Conservation (phyloP, 176 grass and related monocot genomes). For the Hordeum vulgare region MorexV3_pseudomolecules_assembly NC_058520.1:574762014-574762513, state of each 20-base stretch:
- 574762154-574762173: constrained; percentile 28
- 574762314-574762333: constrained; percentile 54
- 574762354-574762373: constrained; percentile 52
- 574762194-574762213: not conserved
- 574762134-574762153: constrained; percentile 58
- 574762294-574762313: constrained; percentile 42
- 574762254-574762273: not conserved
- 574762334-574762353: constrained; percentile 44
- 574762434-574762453: constrained; percentile 12
- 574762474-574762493: not conserved
- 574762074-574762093: constrained; percentile 52
- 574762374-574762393: constrained; percentile 61
- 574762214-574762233: not conserved
- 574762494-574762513: constrained; percentile 14
- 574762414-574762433: not conserved
- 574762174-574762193: constrained; percentile 69
- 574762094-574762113: constrained; percentile 55
- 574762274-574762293: not conserved
- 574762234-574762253: not conserved
- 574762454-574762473: not conserved
- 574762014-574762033: constrained; percentile 49
- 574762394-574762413: constrained; percentile 36
- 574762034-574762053: constrained; percentile 77
- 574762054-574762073: constrained; percentile 56
- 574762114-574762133: constrained; percentile 42